Evolutionary conservation across 2,329 filamentous ascomycete genomes (phyloP).

Genomic region (Tolypocladium tundrense): DNA sequence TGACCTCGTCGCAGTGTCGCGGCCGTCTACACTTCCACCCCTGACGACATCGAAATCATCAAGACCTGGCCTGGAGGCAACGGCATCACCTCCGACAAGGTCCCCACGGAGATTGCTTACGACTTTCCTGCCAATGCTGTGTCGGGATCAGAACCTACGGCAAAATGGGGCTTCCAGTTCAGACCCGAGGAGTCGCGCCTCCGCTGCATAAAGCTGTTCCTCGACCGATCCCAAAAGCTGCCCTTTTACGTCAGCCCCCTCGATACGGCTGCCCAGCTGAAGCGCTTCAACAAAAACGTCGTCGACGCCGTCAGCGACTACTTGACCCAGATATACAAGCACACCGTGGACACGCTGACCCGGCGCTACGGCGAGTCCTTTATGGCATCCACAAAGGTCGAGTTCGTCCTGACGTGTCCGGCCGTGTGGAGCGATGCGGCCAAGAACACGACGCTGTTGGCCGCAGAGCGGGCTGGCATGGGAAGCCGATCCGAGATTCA

Average conservation of each 20-base stretch:
- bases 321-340: constrained; percentile 62
- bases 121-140: constrained; percentile 23
- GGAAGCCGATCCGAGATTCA: constrained; percentile 59
- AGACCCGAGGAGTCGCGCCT: constrained; percentile 65
- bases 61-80: constrained; percentile 79
- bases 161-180: constrained; percentile 79
- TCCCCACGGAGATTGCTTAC: constrained; percentile 69
- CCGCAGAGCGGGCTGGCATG: constrained; percentile 71
- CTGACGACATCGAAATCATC: constrained; percentile 74
- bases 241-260: constrained; percentile 71
- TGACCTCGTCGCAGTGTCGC: constrained; percentile 38
- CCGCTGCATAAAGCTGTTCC: constrained; percentile 75
- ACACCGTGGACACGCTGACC: constrained; percentile 69
- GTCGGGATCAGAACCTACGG: constrained; percentile 31
- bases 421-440: constrained; percentile 79
- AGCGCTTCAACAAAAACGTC: constrained; percentile 64
- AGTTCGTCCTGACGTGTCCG: constrained; percentile 73
- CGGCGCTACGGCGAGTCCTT: constrained; percentile 68
- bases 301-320: constrained; percentile 74
- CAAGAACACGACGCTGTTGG: constrained; percentile 73
- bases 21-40: constrained; percentile 63
- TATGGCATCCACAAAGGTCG: constrained; percentile 63
- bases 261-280: constrained; percentile 68
- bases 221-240: constrained; percentile 70
- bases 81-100: constrained; percentile 81